phyloP scores from a whole-genome alignment of 2,329 filamentous ascomycete species.

The Fusarium nygamai region DNA sequence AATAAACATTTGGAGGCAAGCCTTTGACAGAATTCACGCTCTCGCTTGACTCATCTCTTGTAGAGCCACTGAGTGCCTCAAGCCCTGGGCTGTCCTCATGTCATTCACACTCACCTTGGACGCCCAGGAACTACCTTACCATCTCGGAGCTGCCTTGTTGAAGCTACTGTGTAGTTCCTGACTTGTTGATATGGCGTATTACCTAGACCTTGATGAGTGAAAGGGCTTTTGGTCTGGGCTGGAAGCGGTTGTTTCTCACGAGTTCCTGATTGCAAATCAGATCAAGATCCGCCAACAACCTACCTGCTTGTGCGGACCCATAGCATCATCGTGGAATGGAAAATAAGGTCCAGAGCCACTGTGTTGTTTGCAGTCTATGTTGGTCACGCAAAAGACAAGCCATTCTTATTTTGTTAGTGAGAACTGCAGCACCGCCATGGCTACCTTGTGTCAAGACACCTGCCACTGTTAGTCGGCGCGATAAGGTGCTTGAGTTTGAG shows the following conservation, averaged over 20 bases:
- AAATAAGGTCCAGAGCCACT: conserved; percentile 4
- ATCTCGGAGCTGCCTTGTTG: neutral
- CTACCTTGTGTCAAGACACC: neutral
- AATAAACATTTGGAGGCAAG: neutral
- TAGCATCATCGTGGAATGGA: conserved; percentile 1
- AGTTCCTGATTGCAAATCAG: neutral
- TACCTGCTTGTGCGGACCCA: neutral
- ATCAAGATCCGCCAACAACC: neutral
- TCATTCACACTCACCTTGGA: neutral
- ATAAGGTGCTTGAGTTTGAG: conserved; percentile 22
- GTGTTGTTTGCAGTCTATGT: conserved; percentile 1
- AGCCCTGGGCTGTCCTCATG: neutral
- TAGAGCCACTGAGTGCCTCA: neutral
- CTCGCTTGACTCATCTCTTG: neutral
- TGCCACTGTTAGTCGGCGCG: conserved; percentile 8
- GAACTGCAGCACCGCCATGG: neutral
- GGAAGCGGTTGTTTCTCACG: neutral
- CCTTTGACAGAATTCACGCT: neutral
- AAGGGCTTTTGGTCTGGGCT: conserved; percentile 1
- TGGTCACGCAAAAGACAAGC: conserved; percentile 1
- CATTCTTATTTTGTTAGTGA: neutral
- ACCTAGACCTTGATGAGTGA: neutral
- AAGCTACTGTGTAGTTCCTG: neutral
- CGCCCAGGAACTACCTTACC: conserved; percentile 1
- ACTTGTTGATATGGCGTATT: neutral